A percentile compares a stretch with the other conserved stretches of the same genome.
These are phyloP conservation scores for Dactylella cylindrospora DNA, from an alignment of 2,329 filamentous ascomycete species.

Conservation along the genomic window DNA sequence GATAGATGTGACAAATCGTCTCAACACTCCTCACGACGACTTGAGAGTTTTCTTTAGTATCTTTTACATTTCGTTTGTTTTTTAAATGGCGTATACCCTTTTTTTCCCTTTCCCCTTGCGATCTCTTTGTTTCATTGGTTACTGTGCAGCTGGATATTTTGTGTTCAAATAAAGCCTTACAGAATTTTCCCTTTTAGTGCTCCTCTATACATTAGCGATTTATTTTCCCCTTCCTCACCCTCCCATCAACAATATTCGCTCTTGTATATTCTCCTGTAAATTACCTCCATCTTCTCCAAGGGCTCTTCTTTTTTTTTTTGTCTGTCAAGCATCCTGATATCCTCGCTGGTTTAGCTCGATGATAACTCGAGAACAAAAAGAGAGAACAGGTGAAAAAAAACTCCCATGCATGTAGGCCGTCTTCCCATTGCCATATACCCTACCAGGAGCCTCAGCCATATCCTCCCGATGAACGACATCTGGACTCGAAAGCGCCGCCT, in stretches of 20 bases:
- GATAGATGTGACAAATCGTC: slow-evolving; percentile 31
- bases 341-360: no score
- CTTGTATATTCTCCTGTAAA: slow-evolving; percentile 43
- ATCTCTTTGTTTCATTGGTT: slow-evolving; percentile 6
- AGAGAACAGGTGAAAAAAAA: no score
- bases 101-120: slow-evolving; percentile 3
- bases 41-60: slow-evolving; percentile 24
- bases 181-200: slow-evolving; percentile 27
- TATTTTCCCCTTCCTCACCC: slow-evolving; percentile 11
- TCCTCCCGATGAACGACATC: no score
- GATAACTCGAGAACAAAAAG: no score
- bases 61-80: slow-evolving; percentile 24
- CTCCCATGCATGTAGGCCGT: no score
- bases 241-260: slow-evolving; percentile 8
- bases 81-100: slow-evolving; percentile 44
- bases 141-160: slow-evolving; percentile 10
- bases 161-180: slow-evolving; percentile 35
- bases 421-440: no score
- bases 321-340: not conserved
- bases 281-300: slow-evolving; percentile 33
- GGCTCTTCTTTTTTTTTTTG: slow-evolving; percentile 3
- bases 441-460: no score
- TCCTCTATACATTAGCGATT: slow-evolving; percentile 42
- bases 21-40: slow-evolving; percentile 37
- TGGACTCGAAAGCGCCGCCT: no score